A percentile compares a stretch with the other conserved stretches of the same genome.
Evolutionary conservation across 2,329 filamentous ascomycete genomes (phyloP).

Genomic region (Nannizzia gypsea): DNA sequence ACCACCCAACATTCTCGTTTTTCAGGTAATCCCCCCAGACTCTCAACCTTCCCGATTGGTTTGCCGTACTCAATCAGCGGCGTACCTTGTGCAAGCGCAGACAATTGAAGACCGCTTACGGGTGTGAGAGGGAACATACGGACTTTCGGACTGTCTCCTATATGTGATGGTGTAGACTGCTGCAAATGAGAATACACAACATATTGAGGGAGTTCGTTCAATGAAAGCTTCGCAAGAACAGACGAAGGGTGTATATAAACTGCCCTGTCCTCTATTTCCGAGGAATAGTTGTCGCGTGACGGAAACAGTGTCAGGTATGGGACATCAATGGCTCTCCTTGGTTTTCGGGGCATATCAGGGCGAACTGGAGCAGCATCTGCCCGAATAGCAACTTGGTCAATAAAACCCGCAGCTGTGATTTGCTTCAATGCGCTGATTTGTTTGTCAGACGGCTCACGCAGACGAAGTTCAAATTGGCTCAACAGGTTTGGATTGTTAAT

Average conservation of each 20-base stretch:
- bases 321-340: constrained; percentile 78
- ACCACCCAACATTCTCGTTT: constrained; percentile 72
- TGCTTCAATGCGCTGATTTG: constrained; percentile 75
- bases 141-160: constrained; percentile 56
- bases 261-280: constrained; percentile 46
- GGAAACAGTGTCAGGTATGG: constrained; percentile 80
- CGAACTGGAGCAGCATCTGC: constrained; percentile 71
- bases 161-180: constrained; percentile 44
- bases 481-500: constrained; percentile 51
- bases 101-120: constrained; percentile 61
- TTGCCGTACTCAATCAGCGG: constrained; percentile 76
- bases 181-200: constrained; percentile 82
- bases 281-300: constrained; percentile 37
- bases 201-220: constrained; percentile 70
- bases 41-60: constrained; percentile 69
- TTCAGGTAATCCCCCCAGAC: constrained; percentile 36
- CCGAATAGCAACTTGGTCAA: constrained; percentile 88
- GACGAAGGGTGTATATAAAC: constrained; percentile 86
- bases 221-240: constrained; percentile 57
- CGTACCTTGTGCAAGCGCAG: constrained; percentile 69
- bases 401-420: constrained; percentile 81
- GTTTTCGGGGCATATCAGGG: constrained; percentile 54
- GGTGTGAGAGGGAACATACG: constrained; percentile 82
- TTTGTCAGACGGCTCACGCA: constrained; percentile 52
- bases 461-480: constrained; percentile 31